Percentiles rank a stretch among this genome's conserved stretches.
These are phyloP conservation scores for Cutaneotrichosporon daszewskae DNA, from an alignment of 1,284 basidiomycete species.

Conservation along the genomic window DNA sequence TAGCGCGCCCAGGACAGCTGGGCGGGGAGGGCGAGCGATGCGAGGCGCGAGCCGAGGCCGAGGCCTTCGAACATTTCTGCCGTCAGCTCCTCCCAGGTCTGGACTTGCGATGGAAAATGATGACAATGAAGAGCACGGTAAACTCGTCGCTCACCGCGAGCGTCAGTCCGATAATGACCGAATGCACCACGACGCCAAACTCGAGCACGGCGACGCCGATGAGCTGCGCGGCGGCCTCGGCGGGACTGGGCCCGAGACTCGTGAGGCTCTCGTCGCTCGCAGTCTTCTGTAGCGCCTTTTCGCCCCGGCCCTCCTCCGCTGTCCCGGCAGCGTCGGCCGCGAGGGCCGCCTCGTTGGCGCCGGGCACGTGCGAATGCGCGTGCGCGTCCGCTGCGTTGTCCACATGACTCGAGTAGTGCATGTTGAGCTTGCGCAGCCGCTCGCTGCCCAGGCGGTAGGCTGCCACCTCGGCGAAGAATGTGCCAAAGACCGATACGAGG, in stretches of 20 bases:
- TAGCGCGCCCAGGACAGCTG: conserved; percentile 60
- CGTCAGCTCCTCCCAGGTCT: conserved; percentile 50
- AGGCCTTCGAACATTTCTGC: conserved; percentile 80
- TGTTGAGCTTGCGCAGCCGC: conserved; percentile 31
- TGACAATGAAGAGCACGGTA: conserved; percentile 77
- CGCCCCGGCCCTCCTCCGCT: neutral
- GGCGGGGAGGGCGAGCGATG: conserved; percentile 62
- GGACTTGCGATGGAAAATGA: conserved; percentile 91
- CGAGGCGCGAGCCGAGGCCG: conserved; percentile 73
- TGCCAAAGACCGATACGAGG: conserved; percentile 69
- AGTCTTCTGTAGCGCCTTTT: neutral
- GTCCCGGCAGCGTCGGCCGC: conserved; percentile 16
- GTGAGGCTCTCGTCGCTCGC: neutral
- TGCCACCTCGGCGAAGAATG: conserved; percentile 78
- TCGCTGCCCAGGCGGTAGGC: conserved; percentile 61
- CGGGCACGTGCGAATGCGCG: conserved; percentile 62
- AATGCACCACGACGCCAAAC: conserved; percentile 85
- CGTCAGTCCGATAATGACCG: conserved; percentile 85
- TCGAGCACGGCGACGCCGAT: conserved; percentile 55
- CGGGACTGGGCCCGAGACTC: conserved; percentile 12
- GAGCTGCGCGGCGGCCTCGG: conserved; percentile 60
- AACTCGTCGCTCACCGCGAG: conserved; percentile 79
- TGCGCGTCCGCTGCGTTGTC: conserved; percentile 55
- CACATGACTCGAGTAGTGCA: conserved; percentile 49
- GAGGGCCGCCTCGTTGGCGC: conserved; percentile 30